Evolutionary conservation across 106 monocot species (phyloP).

Genomic region (Acorus gramineus): DNA sequence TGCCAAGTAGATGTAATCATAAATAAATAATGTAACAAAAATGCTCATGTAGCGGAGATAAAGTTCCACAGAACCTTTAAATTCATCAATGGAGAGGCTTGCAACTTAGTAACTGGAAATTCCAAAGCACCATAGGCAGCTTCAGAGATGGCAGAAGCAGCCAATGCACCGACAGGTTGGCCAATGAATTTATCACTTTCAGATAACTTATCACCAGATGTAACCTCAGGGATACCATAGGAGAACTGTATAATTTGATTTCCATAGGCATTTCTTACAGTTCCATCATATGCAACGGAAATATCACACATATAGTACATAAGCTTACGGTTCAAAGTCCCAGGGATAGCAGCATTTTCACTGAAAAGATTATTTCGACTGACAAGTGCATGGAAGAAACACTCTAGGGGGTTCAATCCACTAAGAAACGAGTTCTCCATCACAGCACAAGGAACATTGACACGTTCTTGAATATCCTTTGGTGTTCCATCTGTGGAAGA

Average conservation of each 20-base stretch:
- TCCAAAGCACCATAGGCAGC: conserved; percentile 90
- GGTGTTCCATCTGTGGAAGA: not conserved
- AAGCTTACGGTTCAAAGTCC: conserved; percentile 68
- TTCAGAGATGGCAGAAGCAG: conserved; percentile 81
- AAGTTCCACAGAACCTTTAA: conserved; percentile 41
- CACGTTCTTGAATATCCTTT: conserved; percentile 1
- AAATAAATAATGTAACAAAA: too few species aligned
- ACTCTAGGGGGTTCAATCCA: conserved; percentile 74
- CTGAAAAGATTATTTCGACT: conserved; percentile 56
- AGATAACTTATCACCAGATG: conserved; percentile 1
- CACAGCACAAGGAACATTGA: conserved; percentile 33
- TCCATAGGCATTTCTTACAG: conserved; percentile 66
- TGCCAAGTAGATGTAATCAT: too few species aligned
- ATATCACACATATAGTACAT: conserved; percentile 81
- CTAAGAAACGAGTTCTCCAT: conserved; percentile 68
- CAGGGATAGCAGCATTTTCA: conserved; percentile 77
- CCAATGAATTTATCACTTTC: conserved; percentile 25
- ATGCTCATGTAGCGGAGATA: too few species aligned
- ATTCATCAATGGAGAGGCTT: conserved; percentile 64
- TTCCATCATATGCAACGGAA: conserved; percentile 77
- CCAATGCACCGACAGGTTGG: conserved; percentile 66
- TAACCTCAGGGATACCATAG: conserved; percentile 20
- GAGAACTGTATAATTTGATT: conserved; percentile 71
- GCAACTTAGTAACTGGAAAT: conserved; percentile 38
- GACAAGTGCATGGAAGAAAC: conserved; percentile 61